Evolutionary conservation across 257 asterid species (phyloP).

Genomic region (Ajuga chamaepitys): DNA sequence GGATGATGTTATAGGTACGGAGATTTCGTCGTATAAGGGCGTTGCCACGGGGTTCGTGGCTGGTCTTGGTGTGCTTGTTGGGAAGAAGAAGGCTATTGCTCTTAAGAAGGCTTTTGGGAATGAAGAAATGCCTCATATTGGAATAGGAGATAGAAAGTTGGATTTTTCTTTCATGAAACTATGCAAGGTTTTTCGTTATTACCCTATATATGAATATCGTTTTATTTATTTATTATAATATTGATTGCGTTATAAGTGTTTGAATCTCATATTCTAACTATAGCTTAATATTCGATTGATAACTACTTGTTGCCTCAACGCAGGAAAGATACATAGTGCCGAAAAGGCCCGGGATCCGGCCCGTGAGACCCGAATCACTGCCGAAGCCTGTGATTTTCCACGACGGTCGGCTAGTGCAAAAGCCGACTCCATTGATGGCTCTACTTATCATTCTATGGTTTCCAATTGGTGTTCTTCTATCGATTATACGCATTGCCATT

Average conservation of each 20-base stretch:
- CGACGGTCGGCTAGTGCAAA: conserved; percentile 32
- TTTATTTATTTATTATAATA: too few relatives aligned
- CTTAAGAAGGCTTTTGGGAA: conserved; percentile 10
- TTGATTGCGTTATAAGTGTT: too few relatives aligned
- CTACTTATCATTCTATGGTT: conserved; percentile 29
- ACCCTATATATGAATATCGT: too few relatives aligned
- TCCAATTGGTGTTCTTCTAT: conserved; percentile 23
- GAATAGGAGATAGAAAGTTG: conserved; percentile 21
- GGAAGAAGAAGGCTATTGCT: conserved; percentile 20
- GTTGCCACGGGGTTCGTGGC: conserved; percentile 29
- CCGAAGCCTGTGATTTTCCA: conserved; percentile 34
- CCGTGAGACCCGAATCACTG: conserved; percentile 10
- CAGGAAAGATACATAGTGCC: conserved; percentile 32
- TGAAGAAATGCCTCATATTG: conserved; percentile 20
- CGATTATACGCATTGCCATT: not conserved
- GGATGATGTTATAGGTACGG: conserved; percentile 27
- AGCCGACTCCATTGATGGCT: conserved; percentile 25
- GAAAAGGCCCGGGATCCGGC: not conserved
- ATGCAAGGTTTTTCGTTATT: conserved; percentile 18
- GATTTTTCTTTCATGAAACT: conserved; percentile 22
- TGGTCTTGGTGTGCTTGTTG: conserved; percentile 19
- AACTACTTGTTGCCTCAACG: too few relatives aligned
- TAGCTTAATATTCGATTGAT: too few relatives aligned
- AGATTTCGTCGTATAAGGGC: conserved; percentile 26
- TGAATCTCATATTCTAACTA: too few relatives aligned